Conservation (phyloP, 225 moss, liverwort and hornwort species). For the Ulota crispa region DNA sequence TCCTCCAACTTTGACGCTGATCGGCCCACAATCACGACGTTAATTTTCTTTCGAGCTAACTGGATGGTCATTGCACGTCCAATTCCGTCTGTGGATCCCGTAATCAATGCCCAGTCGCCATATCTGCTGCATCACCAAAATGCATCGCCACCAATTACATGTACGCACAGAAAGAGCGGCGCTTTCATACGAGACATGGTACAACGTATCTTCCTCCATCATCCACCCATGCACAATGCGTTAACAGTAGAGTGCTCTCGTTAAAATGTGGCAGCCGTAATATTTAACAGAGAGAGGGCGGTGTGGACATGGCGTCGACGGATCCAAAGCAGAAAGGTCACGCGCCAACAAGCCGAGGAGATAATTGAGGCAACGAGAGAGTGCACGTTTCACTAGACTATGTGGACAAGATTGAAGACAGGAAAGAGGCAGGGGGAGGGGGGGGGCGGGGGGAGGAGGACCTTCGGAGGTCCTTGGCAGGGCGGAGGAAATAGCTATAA, state of each 20-base stretch:
- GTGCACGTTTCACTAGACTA: not conserved
- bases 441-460: not conserved
- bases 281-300: not conserved
- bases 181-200: not conserved
- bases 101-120: constrained; percentile 70
- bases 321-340: not conserved
- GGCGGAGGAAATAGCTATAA: constrained; percentile 58
- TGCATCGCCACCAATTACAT: not conserved
- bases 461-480: constrained; percentile 54
- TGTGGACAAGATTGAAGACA: not conserved
- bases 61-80: constrained; percentile 53
- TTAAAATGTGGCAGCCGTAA: no score
- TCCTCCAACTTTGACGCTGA: constrained; percentile 60
- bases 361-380: not conserved
- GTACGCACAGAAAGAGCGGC: not conserved
- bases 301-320: not conserved
- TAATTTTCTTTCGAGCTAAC: constrained; percentile 57
- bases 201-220: not conserved
- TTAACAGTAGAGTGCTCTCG: not conserved
- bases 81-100: constrained; percentile 71
- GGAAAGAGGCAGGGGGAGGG: not conserved
- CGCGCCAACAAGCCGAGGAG: not conserved
- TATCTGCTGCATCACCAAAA: constrained; percentile 48
- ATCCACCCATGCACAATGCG: not conserved
- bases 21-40: constrained; percentile 67